phyloP scores from a whole-genome alignment of 2,329 filamentous ascomycete genomes.

The Aspergillus arachidicola region DNA sequence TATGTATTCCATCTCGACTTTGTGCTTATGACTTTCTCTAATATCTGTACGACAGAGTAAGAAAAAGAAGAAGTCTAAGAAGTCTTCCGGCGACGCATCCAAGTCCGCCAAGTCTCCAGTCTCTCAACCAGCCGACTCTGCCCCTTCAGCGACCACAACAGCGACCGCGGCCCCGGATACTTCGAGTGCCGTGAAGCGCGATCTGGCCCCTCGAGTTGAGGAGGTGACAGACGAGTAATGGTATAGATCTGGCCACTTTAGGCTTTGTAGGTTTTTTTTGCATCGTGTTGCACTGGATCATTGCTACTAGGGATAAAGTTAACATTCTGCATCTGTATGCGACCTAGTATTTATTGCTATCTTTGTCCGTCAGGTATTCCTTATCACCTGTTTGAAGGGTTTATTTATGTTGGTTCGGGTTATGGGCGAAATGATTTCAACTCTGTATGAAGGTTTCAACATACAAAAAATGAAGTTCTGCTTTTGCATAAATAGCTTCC shows the following conservation, averaged over 20 bases:
- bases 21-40: background rate
- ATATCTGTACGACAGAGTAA: conserved; percentile 36
- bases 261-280: background rate
- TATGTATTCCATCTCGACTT: conserved; percentile 44
- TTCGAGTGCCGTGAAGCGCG: conserved; percentile 39
- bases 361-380: background rate
- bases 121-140: conserved; percentile 15
- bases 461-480: background rate
- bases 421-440: conserved; percentile 2
- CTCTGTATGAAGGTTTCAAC: background rate
- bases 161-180: conserved; percentile 39
- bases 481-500: background rate
- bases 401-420: conserved; percentile 1
- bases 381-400: background rate
- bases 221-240: conserved; percentile 45
- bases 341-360: background rate
- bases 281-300: background rate
- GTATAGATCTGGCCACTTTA: background rate
- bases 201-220: conserved; percentile 49
- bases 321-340: background rate
- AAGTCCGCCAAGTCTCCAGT: conserved; percentile 11
- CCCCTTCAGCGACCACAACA: conserved; percentile 37
- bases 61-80: conserved; percentile 42
- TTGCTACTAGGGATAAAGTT: background rate
- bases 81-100: conserved; percentile 18